These are phyloP conservation scores for Pseudonitzschia delicatissima DNA, from an alignment of 108 stramenopile genomes.

Conservation along the genomic window DNA sequence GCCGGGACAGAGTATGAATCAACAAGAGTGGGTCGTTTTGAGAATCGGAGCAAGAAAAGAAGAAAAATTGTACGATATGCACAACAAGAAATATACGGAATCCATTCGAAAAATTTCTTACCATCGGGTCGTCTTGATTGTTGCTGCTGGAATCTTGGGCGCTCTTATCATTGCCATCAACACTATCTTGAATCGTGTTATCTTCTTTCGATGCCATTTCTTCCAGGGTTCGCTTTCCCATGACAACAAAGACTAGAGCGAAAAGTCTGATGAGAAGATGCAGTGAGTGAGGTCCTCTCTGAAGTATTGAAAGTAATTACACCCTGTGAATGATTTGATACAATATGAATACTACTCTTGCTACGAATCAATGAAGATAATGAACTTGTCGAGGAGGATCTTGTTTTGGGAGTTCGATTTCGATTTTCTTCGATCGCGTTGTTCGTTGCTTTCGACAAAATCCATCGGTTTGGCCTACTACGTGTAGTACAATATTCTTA, in stretches of 20 bases:
- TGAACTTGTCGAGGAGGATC: constrained; percentile 12
- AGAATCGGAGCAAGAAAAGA: neutral
- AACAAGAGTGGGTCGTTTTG: neutral
- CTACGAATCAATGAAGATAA: constrained; percentile 4
- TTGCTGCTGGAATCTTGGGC: neutral
- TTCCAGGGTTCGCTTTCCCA: constrained; percentile 1
- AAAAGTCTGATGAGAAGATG: too few relatives aligned
- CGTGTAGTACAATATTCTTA: too few relatives aligned
- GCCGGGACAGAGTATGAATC: neutral
- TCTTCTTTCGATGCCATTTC: neutral
- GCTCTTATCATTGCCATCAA: neutral
- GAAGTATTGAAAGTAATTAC: too few relatives aligned
- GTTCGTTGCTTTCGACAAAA: neutral
- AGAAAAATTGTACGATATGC: neutral
- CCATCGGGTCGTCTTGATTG: neutral
- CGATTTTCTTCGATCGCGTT: neutral
- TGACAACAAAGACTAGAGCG: too few relatives aligned
- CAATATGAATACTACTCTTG: too few relatives aligned
- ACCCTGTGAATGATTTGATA: too few relatives aligned
- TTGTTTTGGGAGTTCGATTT: neutral
- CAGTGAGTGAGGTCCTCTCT: too few relatives aligned
- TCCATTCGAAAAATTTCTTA: neutral
- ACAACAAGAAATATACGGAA: neutral
- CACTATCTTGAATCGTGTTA: neutral
- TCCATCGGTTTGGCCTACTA: too few relatives aligned